These are phyloP conservation scores for Exophiala sp. DNA, from an alignment of 2,329 filamentous ascomycete genomes.

Conservation along the genomic window DNA sequence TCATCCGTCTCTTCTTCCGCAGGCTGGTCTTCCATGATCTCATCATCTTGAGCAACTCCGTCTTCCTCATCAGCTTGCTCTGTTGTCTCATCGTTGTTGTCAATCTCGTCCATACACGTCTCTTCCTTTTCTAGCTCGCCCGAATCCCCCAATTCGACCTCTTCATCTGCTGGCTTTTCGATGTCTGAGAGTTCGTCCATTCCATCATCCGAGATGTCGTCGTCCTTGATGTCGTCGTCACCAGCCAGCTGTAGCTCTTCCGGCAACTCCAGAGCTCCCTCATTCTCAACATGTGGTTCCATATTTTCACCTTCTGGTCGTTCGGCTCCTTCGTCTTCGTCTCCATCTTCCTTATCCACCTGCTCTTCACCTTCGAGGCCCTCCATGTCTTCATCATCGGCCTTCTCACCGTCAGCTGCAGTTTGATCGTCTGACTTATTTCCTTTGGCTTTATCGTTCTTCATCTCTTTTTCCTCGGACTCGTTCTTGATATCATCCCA, in stretches of 20 bases:
- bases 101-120: slow-evolving; percentile 29
- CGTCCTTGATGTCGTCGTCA: slow-evolving; percentile 53
- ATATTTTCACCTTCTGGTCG: slow-evolving; percentile 62
- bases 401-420: slow-evolving; percentile 55
- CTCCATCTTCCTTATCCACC: slow-evolving; percentile 39
- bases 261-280: slow-evolving; percentile 76
- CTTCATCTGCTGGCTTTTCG: slow-evolving; percentile 42
- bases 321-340: slow-evolving; percentile 58
- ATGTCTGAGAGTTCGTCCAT: slow-evolving; percentile 57
- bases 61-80: slow-evolving; percentile 34
- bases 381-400: slow-evolving; percentile 52
- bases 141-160: slow-evolving; percentile 36
- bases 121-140: slow-evolving; percentile 30
- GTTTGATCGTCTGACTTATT: slow-evolving; percentile 56
- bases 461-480: slow-evolving; percentile 62
- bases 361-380: slow-evolving; percentile 58
- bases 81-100: slow-evolving; percentile 32
- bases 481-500: slow-evolving; percentile 71
- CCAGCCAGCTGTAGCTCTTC: slow-evolving; percentile 84
- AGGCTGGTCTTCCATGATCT: slow-evolving; percentile 25
- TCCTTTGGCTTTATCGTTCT: slow-evolving; percentile 66
- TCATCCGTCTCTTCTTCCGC: slow-evolving; percentile 42
- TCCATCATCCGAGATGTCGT: slow-evolving; percentile 50
- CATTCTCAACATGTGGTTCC: slow-evolving; percentile 75
- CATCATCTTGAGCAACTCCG: slow-evolving; percentile 38